Percentiles rank a stretch among this genome's conserved stretches.
These are phyloP conservation scores for Apiotrichum domesticum DNA, from an alignment of 1,284 basidiomycete genomes.

Conservation along the genomic window DNA sequence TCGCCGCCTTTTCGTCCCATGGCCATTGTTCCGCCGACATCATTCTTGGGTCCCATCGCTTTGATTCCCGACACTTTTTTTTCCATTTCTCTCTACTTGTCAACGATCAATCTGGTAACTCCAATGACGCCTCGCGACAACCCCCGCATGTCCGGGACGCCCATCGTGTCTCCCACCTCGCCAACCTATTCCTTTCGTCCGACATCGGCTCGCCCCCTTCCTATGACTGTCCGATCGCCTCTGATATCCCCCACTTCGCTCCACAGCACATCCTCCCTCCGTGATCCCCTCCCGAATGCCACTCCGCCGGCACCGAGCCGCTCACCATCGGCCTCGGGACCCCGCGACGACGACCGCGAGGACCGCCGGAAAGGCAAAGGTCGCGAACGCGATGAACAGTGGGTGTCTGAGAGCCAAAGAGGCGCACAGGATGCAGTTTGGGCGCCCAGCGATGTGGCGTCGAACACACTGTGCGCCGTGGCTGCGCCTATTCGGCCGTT, in stretches of 20 bases:
- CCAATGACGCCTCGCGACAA: too few relatives aligned
- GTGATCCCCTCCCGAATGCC: conserved; percentile 27
- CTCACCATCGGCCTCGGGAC: conserved; percentile 13
- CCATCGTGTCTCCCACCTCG: neutral
- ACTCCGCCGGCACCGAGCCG: conserved; percentile 23
- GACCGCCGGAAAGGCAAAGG: conserved; percentile 17
- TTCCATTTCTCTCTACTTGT: too few relatives aligned
- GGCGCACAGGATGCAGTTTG: too few relatives aligned
- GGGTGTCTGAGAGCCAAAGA: neutral
- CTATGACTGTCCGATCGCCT: neutral
- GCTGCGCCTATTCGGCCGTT: too few relatives aligned
- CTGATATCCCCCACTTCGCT: neutral
- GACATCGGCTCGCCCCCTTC: neutral
- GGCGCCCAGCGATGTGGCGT: too few relatives aligned
- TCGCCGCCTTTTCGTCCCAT: too few relatives aligned
- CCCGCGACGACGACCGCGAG: conserved; percentile 9
- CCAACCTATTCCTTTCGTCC: neutral
- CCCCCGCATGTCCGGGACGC: neutral
- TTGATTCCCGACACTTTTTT: too few relatives aligned
- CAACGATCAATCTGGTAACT: too few relatives aligned
- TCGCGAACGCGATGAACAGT: conserved; percentile 17
- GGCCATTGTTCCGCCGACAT: too few relatives aligned
- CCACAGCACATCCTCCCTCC: conserved; percentile 30
- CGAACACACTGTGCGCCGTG: too few relatives aligned
- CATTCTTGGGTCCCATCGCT: too few relatives aligned